A percentile compares a stretch with the other conserved stretches of the same genome.
These are phyloP conservation scores for Coemansia sp. DNA, from an alignment of 192 early-diverging fungal genomes.

Conservation along the genomic window DNA sequence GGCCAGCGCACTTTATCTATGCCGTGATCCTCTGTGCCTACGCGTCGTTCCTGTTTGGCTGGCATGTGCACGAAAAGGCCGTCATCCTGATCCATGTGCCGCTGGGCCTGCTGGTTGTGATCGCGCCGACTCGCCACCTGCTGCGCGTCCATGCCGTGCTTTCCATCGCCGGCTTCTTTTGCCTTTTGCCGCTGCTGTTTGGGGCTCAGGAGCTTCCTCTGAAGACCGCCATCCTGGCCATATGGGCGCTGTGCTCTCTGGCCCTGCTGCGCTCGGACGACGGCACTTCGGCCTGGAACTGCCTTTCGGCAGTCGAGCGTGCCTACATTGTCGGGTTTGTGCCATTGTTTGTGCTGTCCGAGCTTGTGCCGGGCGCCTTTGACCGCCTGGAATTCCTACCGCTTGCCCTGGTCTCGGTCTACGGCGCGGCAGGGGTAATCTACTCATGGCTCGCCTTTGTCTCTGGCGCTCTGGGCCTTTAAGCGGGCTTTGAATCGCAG, in stretches of 20 bases:
- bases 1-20: slow-evolving; percentile 59
- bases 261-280: slow-evolving; percentile 13
- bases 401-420: slow-evolving; percentile 72
- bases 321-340: slow-evolving; percentile 19
- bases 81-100: slow-evolving; percentile 64
- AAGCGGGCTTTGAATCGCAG: no score
- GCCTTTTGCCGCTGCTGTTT: slow-evolving; percentile 46
- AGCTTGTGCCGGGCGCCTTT: slow-evolving; percentile 26
- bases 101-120: slow-evolving; percentile 29
- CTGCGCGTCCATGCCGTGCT: slow-evolving; percentile 39
- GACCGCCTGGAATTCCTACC: slow-evolving; percentile 69
- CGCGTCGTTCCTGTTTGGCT: slow-evolving; percentile 88
- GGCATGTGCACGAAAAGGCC: slow-evolving; percentile 99
- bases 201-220: slow-evolving; percentile 35
- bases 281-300: slow-evolving; percentile 24
- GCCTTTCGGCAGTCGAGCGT: slow-evolving; percentile 20
- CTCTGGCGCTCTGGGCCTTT: neutral
- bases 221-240: slow-evolving; percentile 16
- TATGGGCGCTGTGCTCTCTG: slow-evolving; percentile 29
- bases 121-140: slow-evolving; percentile 14
- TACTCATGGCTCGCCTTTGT: slow-evolving; percentile 57
- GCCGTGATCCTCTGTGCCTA: slow-evolving; percentile 72
- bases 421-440: slow-evolving; percentile 65
- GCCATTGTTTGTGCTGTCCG: slow-evolving; percentile 24
- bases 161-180: slow-evolving; percentile 36